Evolutionary conservation across 768 basidiomycete genomes (phyloP), one percentile per base, ranked within the genome.

Genomic region (Tylopilus felleus): DNA sequence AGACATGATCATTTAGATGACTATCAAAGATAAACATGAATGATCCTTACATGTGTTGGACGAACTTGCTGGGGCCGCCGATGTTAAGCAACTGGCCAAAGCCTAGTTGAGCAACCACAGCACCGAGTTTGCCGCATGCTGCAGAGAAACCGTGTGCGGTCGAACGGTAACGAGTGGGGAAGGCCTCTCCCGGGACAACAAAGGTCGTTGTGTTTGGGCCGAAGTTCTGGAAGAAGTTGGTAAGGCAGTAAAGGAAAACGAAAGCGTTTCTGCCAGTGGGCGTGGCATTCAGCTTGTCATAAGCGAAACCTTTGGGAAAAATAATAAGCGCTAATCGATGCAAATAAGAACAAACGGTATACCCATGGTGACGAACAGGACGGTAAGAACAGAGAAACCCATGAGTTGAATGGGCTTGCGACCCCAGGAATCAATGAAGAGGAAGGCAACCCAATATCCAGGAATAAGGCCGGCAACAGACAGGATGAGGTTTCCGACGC

Each of bases 171-270:
- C 92, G 88, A 1, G 91, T 94, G 1, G 91, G 91, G 82, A 91
- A 93, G 23, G 76, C 80, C 67, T 94, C 92, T 58, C 88, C 89
- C 0, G 91, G 90, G 4, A 92, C 74, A 51, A 92, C 54, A 69
- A 93, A 93, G 0, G 90, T 91, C 1, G 88, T 92, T 0, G 80
- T 80, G 61, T 91, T 90, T 10, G 86, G 88, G 2, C 88, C 90
- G 57, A 91, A 93, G 73, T 93, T 93, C 74, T 90, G 86, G 86
- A 92, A 90, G 75, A 91, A 91, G 67, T 89, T 87, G 62, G 89
- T 80, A n/a, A 93, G 74, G 67, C 89, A 89, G 74, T 93, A 93
- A 25, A 90, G 79, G 74, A 88, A 86, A 46, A 90, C 84, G 67
- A 93, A 92, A 2, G 77, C 88, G 33, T 82, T 81, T 16, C 46